Conservation (phyloP, 225 moss, liverwort and hornwort genomes). For the Thuidium tamariscinum region DNA sequence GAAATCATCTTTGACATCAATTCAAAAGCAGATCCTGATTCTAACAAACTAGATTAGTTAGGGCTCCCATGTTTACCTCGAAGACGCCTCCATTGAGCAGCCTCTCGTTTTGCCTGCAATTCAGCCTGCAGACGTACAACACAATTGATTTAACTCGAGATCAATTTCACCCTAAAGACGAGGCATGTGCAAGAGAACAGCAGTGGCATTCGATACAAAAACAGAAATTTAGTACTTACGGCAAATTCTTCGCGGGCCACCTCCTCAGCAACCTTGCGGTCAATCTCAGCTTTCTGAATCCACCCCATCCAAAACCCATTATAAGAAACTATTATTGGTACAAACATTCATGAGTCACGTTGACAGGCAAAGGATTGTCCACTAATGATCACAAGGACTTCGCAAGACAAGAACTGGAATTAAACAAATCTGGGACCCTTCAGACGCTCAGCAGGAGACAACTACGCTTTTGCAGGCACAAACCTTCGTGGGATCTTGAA, state of each 20-base stretch:
- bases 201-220: neutral
- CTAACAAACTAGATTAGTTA: neutral
- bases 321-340: neutral
- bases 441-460: neutral
- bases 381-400: neutral
- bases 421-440: neutral
- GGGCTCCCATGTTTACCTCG: conserved; percentile 21
- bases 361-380: neutral
- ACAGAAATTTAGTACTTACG: conserved; percentile 10
- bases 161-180: neutral
- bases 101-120: conserved; percentile 63
- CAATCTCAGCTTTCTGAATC: conserved; percentile 74
- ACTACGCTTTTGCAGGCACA: neutral
- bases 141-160: neutral
- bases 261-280: conserved; percentile 67
- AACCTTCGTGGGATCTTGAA: conserved; percentile 89
- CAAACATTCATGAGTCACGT: neutral
- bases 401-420: neutral
- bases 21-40: neutral
- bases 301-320: neutral
- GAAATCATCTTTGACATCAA: neutral
- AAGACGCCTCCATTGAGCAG: conserved; percentile 92
- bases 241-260: conserved; percentile 70
- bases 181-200: neutral
- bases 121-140: conserved; percentile 38